Evolutionary conservation across 1,284 basidiomycete genomes (phyloP).

Genomic region (Gymnopus androsaceus): DNA sequence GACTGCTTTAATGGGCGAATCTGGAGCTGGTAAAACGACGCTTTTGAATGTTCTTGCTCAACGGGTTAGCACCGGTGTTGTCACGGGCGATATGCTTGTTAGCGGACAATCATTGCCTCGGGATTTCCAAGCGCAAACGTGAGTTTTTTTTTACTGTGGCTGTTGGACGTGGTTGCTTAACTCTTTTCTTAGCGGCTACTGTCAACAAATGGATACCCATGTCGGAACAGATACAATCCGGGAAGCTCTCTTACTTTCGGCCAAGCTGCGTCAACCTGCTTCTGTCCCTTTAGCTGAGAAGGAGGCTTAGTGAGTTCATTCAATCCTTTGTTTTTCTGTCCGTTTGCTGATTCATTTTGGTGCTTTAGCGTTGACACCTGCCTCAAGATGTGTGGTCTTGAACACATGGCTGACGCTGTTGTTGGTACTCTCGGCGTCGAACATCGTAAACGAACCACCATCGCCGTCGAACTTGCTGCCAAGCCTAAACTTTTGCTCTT

Average conservation of each 20-base stretch:
- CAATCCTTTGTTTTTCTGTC: background rate
- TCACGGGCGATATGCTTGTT: conserved; percentile 77
- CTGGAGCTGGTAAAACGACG: conserved; percentile 33
- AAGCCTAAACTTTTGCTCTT: conserved; percentile 69
- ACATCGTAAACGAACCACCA: conserved; percentile 70
- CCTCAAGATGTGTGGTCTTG: conserved; percentile 69
- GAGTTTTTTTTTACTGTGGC: conserved; percentile 17
- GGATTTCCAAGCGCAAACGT: conserved; percentile 76
- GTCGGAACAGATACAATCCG: conserved; percentile 71
- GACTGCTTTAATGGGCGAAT: conserved; percentile 32
- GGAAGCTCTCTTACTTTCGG: conserved; percentile 83
- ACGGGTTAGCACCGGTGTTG: conserved; percentile 71
- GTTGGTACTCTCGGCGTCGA: conserved; percentile 71
- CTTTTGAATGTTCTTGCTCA: conserved; percentile 61
- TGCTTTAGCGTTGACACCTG: conserved; percentile 62
- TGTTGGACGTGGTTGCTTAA: background rate
- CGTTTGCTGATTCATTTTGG: background rate
- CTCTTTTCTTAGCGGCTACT: conserved; percentile 66
- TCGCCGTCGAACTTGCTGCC: conserved; percentile 73
- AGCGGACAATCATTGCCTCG: conserved; percentile 70
- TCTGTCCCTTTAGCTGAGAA: conserved; percentile 71
- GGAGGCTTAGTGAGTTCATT: conserved; percentile 48
- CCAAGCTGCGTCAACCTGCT: conserved; percentile 75
- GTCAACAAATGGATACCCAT: conserved; percentile 80
- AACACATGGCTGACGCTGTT: conserved; percentile 62